Evolutionary conservation across 2,329 filamentous ascomycete genomes (phyloP), one percentile per base, ranked within the genome.

Genomic region (Tolypocladium paradoxum): DNA sequence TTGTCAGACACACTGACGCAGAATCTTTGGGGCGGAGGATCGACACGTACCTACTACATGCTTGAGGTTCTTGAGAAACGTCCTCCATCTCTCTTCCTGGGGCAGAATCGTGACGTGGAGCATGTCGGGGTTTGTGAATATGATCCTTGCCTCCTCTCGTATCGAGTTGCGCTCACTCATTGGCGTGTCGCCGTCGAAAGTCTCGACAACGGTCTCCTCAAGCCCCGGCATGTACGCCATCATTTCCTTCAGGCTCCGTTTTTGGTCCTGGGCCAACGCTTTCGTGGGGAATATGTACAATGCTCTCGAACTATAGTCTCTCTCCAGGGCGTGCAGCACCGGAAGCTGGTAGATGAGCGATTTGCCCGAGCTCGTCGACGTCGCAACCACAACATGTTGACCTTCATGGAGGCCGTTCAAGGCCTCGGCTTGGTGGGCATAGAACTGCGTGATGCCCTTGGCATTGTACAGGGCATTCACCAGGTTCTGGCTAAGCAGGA

Each of bases 211-310:
- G 0, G 84, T 74, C 43, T 88, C 77, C 63, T 90, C 83, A 24
- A 97, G 70, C 0, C 83, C 84, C 1, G 85, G 80, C 78, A 99
- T 88, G 61, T 87, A 96, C 1, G 79, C 73, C 56, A 97, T 73
- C 64, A 97, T 79, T 51, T 96, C 90, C 62, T 88, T 88, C 65
- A 99, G 74, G 60, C 90, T 96, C 60, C 90, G 81, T 60, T 85
- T 84, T 68, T 99, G 93, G 68, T 99, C 93, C 66, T 99, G 93
- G 0, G 93, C 92, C 18, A 99, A 73, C 1, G 93, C 93, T 70
- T 99, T 99, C 0, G 93, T 99, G 0, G 93, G 93, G 56, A 99
- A 99, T 36, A 99, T 96, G 66, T 96, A 97, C 84, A 99, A 90
- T 2, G 93, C 93, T 61, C 93, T 78, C 9, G 88, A 88, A 53